phyloP scores from a whole-genome alignment of 2,329 filamentous ascomycete genomes.

The Aschersonia sp. region DNA sequence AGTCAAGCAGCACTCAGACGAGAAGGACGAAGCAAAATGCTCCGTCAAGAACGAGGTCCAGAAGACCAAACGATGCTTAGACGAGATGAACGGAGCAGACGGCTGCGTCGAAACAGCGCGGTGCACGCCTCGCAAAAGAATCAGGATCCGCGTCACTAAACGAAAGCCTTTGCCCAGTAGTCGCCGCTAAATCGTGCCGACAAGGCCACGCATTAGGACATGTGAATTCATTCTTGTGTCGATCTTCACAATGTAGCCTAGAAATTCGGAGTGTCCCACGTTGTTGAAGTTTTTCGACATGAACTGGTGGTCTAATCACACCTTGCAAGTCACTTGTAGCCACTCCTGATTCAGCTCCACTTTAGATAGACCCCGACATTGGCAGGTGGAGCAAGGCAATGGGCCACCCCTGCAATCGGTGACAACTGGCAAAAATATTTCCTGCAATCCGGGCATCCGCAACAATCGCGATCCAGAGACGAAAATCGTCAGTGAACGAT shows the following conservation, averaged over 20 bases:
- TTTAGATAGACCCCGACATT: background rate
- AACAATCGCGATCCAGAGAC: no score
- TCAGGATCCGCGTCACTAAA: background rate
- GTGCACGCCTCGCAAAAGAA: background rate
- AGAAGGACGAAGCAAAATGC: no score
- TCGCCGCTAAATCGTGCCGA: background rate
- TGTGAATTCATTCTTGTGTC: background rate
- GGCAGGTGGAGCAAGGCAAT: background rate
- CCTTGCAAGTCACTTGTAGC: no score
- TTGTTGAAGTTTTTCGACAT: no score
- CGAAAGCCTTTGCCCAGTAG: background rate
- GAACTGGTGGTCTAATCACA: no score
- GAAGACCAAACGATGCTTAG: background rate
- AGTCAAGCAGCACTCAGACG: no score
- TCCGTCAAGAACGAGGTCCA: no score
- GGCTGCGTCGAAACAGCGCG: background rate
- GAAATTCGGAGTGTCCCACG: no score
- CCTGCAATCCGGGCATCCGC: background rate
- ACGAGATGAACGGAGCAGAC: background rate
- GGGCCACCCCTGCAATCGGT: constrained; percentile 16
- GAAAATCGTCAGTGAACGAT: constrained; percentile 10
- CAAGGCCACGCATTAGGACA: background rate
- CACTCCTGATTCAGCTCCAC: no score
- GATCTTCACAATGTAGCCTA: no score
- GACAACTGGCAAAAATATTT: constrained; percentile 23